Conservation (phyloP, 2,329 filamentous ascomycete genomes). For the Ploettnerulaceae sp. region DNA sequence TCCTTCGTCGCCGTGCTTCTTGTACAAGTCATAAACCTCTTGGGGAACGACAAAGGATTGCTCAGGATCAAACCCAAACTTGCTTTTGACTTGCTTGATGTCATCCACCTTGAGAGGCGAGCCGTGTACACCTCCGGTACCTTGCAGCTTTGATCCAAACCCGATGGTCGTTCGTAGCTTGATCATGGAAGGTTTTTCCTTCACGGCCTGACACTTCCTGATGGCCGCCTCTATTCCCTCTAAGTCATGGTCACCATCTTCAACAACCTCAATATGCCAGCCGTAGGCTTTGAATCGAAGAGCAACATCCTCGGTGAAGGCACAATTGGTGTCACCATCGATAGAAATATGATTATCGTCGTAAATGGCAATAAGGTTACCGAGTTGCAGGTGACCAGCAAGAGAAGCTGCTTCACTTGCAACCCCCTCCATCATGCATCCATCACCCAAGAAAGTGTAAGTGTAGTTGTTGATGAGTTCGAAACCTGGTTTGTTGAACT, state of each 20-base stretch:
- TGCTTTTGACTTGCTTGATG: constrained; percentile 86
- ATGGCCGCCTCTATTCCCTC: constrained; percentile 85
- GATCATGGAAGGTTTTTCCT: constrained; percentile 94
- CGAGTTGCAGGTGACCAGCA: constrained; percentile 93
- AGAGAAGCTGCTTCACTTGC: constrained; percentile 86
- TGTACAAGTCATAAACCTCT: constrained; percentile 87
- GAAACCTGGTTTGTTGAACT: constrained; percentile 96
- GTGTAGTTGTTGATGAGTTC: constrained; percentile 95
- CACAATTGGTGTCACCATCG: constrained; percentile 91
- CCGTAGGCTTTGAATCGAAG: constrained; percentile 97
- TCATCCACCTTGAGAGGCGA: constrained; percentile 94
- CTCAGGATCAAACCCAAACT: constrained; percentile 94
- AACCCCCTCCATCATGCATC: constrained; percentile 98
- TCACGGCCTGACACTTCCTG: constrained; percentile 77
- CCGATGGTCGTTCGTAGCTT: constrained; percentile 97
- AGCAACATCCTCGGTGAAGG: constrained; percentile 93
- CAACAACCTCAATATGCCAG: constrained; percentile 84
- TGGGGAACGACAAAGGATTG: constrained; percentile 91
- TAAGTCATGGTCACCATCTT: constrained; percentile 85
- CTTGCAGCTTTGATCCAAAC: constrained; percentile 88
- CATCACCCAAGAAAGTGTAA: constrained; percentile 94
- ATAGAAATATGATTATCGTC: constrained; percentile 98
- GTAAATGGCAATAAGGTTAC: constrained; percentile 94
- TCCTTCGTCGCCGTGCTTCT: constrained; percentile 79
- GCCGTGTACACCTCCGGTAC: constrained; percentile 93